Percentiles rank a stretch among this genome's conserved stretches.
Conservation (phyloP, 2,329 filamentous ascomycete genomes). For the Chlorencoelia australis region DNA sequence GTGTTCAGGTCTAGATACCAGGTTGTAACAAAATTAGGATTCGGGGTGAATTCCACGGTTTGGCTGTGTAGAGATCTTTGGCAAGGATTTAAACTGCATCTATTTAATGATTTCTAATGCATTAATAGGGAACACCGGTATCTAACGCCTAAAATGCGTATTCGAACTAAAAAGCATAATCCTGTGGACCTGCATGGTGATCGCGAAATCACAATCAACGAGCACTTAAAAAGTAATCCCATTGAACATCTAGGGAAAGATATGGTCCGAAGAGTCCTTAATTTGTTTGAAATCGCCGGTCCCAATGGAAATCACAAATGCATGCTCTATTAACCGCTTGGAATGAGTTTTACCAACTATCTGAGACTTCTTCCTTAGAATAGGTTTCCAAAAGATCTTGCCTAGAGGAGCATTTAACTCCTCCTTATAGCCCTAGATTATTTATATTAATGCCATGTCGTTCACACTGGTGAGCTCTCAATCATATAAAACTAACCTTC, state of each 20-base stretch:
- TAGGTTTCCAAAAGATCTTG: slow-evolving; percentile 28
- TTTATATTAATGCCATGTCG: slow-evolving; percentile 36
- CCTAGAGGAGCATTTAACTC: slow-evolving; percentile 29
- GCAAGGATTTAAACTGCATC: slow-evolving; percentile 10
- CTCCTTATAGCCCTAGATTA: slow-evolving; percentile 36
- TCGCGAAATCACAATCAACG: slow-evolving; percentile 35
- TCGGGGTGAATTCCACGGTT: slow-evolving; percentile 13
- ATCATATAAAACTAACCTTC: background rate
- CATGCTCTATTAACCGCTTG: slow-evolving; percentile 33
- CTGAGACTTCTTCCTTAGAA: slow-evolving; percentile 31
- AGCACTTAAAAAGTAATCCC: slow-evolving; percentile 26
- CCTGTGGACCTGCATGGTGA: slow-evolving; percentile 7
- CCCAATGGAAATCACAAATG: slow-evolving; percentile 30
- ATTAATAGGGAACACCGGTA: slow-evolving; percentile 10
- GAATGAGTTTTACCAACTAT: slow-evolving; percentile 32
- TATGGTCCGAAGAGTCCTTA: slow-evolving; percentile 28
- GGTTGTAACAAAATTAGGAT: slow-evolving; percentile 9
- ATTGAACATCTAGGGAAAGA: slow-evolving; percentile 26
- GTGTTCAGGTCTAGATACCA: slow-evolving; percentile 11
- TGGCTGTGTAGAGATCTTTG: slow-evolving; percentile 15
- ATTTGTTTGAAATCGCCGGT: slow-evolving; percentile 30
- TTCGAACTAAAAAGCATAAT: slow-evolving; percentile 11
- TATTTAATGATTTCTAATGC: slow-evolving; percentile 7
- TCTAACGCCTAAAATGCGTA: slow-evolving; percentile 15
- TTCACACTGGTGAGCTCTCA: slow-evolving; percentile 34